Evolutionary conservation across 306 rosid genomes (phyloP).

Genomic region (Dryas octopetala): DNA sequence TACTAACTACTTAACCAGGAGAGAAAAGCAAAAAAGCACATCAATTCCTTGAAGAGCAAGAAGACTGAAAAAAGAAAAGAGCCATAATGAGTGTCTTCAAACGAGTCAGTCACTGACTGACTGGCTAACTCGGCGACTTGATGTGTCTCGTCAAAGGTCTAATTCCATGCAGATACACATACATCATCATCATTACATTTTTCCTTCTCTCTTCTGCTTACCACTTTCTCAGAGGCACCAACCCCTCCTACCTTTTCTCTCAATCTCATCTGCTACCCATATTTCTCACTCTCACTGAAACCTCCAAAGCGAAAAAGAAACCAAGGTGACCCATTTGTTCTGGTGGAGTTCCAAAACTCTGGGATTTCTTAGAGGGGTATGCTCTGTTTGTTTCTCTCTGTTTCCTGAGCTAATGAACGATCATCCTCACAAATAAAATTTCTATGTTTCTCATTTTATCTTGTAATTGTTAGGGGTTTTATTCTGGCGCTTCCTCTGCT

Average conservation of each 20-base stretch:
- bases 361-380: background rate
- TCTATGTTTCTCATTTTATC: background rate
- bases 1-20: too few relatives aligned
- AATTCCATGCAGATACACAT: background rate
- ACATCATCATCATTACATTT: too few relatives aligned
- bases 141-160: background rate
- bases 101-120: too few relatives aligned
- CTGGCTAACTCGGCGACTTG: too few relatives aligned
- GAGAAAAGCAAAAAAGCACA: too few relatives aligned
- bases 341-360: background rate
- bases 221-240: background rate
- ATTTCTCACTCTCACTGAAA: background rate
- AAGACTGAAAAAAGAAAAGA: too few relatives aligned
- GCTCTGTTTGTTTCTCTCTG: background rate
- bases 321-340: background rate
- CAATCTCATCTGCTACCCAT: background rate
- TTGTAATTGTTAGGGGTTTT: background rate
- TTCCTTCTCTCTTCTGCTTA: background rate
- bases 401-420: too few relatives aligned
- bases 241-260: too few relatives aligned
- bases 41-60: too few relatives aligned
- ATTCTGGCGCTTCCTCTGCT: background rate
- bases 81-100: too few relatives aligned
- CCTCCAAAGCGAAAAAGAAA: background rate
- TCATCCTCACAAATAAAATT: too few relatives aligned